These are phyloP conservation scores for Solanum pinnatisectum DNA, from an alignment of 257 asterid species.

Conservation along the genomic window DNA sequence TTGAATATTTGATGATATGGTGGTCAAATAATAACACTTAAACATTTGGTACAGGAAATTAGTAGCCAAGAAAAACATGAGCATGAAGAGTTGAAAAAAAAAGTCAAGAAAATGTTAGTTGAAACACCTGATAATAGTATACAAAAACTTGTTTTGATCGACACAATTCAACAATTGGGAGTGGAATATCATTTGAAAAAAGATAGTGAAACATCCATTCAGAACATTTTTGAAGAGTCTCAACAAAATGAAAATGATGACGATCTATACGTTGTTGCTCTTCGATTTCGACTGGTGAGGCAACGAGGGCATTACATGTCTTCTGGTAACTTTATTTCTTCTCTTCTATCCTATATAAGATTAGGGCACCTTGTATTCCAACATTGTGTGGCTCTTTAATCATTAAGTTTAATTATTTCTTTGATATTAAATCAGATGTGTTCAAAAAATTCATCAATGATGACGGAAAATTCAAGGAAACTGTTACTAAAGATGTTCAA, in stretches of 20 bases:
- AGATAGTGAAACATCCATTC: background rate
- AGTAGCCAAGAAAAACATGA: background rate
- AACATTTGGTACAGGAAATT: background rate
- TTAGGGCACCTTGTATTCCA: too few relatives aligned
- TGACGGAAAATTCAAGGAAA: background rate
- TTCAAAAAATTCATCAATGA: slow-evolving; percentile 1
- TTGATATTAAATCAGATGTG: background rate
- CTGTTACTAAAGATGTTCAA: background rate
- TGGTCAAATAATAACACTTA: too few relatives aligned
- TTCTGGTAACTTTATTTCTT: background rate
- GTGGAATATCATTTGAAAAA: background rate
- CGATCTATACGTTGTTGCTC: background rate
- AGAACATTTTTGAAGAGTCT: background rate
- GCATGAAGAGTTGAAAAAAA: background rate
- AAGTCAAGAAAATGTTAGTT: background rate
- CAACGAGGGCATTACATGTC: slow-evolving; percentile 8
- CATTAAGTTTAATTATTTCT: too few relatives aligned
- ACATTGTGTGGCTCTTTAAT: too few relatives aligned
- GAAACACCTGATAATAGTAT: background rate
- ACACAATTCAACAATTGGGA: slow-evolving; percentile 6
- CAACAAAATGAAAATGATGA: background rate
- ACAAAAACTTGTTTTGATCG: slow-evolving; percentile 1
- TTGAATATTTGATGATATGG: too few relatives aligned
- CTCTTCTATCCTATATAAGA: too few relatives aligned
- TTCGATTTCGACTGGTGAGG: slow-evolving; percentile 9